Evolutionary conservation across 1,284 basidiomycete genomes (phyloP).

Genomic region (Inonotus hispidus): DNA sequence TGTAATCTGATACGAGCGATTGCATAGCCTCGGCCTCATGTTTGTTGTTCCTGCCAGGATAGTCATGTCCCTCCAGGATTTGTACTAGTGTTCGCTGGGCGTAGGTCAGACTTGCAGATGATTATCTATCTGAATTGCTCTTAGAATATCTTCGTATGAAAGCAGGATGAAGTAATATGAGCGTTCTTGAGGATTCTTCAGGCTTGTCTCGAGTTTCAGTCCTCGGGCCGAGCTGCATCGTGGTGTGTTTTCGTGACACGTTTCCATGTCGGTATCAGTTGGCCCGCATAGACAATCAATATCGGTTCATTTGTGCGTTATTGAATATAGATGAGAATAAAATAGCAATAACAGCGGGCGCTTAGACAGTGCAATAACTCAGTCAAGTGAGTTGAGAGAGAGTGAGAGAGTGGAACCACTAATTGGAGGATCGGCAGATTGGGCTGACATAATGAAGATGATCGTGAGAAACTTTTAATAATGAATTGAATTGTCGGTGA

Average conservation of each 20-base stretch:
- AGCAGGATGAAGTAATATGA: no score
- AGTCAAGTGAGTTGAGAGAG: not conserved
- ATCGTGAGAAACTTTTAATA: not conserved
- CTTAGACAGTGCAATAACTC: not conserved
- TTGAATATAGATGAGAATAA: not conserved
- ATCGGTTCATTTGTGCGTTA: not conserved
- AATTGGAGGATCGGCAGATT: not conserved
- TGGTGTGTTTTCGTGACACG: not conserved
- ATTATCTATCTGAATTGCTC: not conserved
- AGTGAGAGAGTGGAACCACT: not conserved
- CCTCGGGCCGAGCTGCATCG: not conserved
- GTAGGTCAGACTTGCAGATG: not conserved
- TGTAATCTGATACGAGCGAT: not conserved
- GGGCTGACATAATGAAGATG: not conserved
- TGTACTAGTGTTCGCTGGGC: not conserved
- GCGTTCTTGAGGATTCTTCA: no score
- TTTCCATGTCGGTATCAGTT: not conserved
- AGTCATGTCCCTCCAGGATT: not conserved
- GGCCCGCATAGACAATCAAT: not conserved
- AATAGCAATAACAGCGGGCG: not conserved
- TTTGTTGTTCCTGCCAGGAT: conserved; percentile 1
- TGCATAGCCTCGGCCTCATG: not conserved
- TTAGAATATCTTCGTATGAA: not conserved
- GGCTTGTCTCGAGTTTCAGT: not conserved
- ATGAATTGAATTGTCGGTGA: not conserved